Evolutionary conservation across 805 yeast genomes (phyloP).

Genomic region (Wickerhamomyces mucosus): DNA sequence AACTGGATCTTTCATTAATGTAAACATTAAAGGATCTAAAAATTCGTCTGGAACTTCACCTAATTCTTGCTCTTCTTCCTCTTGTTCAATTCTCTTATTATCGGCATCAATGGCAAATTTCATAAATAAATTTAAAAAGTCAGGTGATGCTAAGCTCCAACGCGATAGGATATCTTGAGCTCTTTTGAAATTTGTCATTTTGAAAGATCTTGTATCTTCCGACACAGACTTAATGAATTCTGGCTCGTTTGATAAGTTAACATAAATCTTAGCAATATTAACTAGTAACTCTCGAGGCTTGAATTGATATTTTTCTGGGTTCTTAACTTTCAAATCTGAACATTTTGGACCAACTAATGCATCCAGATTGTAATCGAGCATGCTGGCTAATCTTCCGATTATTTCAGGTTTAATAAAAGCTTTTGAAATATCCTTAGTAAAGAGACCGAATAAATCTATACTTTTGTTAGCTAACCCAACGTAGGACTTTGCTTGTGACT

Average conservation of each 20-base stretch:
- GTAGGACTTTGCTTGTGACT: constrained; percentile 69
- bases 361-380: constrained; percentile 86
- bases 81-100: constrained; percentile 47
- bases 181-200: constrained; percentile 51
- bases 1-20: constrained; percentile 94
- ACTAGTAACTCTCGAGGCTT: constrained; percentile 66
- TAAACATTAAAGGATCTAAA: constrained; percentile 93
- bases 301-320: constrained; percentile 77
- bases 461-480: constrained; percentile 81
- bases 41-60: constrained; percentile 96
- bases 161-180: constrained; percentile 59
- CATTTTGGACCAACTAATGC: constrained; percentile 96
- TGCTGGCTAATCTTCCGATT: constrained; percentile 89
- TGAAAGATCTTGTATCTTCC: constrained; percentile 85
- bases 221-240: constrained; percentile 76
- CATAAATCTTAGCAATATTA: constrained; percentile 65
- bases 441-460: constrained; percentile 65
- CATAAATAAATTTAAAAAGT: constrained; percentile 39
- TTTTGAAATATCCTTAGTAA: constrained; percentile 77
- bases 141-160: constrained; percentile 44
- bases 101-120: constrained; percentile 63
- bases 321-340: constrained; percentile 72
- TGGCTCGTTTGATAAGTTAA: constrained; percentile 54
- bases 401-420: constrained; percentile 85
- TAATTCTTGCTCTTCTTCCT: constrained; percentile 75